These are phyloP conservation scores for Teratosphaeria pseudoeucalypti DNA, from an alignment of 2,329 filamentous ascomycete species.

Conservation along the genomic window DNA sequence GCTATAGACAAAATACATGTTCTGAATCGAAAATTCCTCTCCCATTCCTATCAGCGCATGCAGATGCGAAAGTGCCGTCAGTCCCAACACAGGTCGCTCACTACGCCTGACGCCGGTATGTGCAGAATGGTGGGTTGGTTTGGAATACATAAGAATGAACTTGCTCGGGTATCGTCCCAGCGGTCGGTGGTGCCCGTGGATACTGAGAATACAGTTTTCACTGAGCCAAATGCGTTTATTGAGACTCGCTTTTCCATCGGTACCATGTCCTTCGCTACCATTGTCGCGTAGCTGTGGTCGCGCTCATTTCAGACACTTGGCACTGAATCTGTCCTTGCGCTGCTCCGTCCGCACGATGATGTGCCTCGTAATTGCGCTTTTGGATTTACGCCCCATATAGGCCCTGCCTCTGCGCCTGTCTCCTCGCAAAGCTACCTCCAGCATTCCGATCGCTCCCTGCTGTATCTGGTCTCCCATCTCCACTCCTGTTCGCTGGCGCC, in stretches of 20 bases:
- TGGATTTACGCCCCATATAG: not conserved
- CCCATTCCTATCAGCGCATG: not conserved
- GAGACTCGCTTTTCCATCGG: not conserved
- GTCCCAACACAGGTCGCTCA: not conserved
- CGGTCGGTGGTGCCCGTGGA: no score
- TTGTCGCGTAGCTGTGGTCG: not conserved
- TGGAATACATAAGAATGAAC: not conserved
- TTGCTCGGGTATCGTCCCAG: not conserved
- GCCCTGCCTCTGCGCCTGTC: not conserved
- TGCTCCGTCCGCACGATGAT: not conserved
- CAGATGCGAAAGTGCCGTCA: not conserved
- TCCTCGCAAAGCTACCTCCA: conserved; percentile 1
- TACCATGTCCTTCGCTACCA: not conserved
- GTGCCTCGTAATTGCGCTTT: not conserved
- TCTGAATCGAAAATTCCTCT: not conserved
- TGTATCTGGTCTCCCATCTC: conserved; percentile 15
- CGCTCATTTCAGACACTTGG: not conserved
- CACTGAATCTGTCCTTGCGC: not conserved
- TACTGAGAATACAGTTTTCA: not conserved
- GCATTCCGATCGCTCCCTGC: conserved; percentile 18
- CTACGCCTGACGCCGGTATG: not conserved
- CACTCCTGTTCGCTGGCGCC: conserved; percentile 18
- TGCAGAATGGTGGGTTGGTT: not conserved
- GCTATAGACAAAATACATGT: not conserved
- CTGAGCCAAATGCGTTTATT: not conserved